Conservation (phyloP, 2,329 filamentous ascomycete species). For the Elsinoe arachidis region DNA sequence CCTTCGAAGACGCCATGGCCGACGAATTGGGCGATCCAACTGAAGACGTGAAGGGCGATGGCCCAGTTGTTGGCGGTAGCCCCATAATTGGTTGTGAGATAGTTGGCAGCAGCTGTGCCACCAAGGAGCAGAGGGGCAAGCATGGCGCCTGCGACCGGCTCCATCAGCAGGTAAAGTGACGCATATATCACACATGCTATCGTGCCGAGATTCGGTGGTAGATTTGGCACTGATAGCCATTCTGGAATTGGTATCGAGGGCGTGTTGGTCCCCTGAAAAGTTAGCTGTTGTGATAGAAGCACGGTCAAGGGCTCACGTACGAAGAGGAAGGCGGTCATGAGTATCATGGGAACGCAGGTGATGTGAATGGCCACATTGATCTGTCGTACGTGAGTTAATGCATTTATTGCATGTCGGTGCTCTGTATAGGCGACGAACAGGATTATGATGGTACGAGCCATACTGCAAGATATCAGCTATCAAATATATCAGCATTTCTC, state of each 20-base stretch:
- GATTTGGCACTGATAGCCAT: conserved; percentile 45
- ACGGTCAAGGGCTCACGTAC: conserved; percentile 41
- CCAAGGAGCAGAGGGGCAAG: conserved; percentile 68
- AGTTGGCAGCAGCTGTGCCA: conserved; percentile 66
- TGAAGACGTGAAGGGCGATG: conserved; percentile 58
- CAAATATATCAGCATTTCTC: conserved; percentile 17
- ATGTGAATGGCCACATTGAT: conserved; percentile 74
- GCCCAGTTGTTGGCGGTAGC: conserved; percentile 56
- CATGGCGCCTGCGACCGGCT: conserved; percentile 79
- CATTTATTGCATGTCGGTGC: not conserved
- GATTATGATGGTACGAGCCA: conserved; percentile 73
- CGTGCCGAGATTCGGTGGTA: conserved; percentile 53
- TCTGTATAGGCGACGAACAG: conserved; percentile 34
- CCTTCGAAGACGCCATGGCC: conserved; percentile 86
- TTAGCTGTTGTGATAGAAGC: not conserved
- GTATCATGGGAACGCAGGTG: conserved; percentile 66
- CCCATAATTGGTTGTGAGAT: conserved; percentile 58
- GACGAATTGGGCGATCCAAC: conserved; percentile 84
- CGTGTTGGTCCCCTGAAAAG: conserved; percentile 47
- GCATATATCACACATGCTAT: conserved; percentile 56
- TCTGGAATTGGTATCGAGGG: conserved; percentile 47
- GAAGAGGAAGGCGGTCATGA: conserved; percentile 62
- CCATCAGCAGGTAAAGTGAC: conserved; percentile 78
- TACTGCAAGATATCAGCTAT: conserved; percentile 47
- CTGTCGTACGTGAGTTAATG: conserved; percentile 30